Conservation (phyloP, 2,329 filamentous ascomycete species). For the Lecanoromycetidae sp. region DNA sequence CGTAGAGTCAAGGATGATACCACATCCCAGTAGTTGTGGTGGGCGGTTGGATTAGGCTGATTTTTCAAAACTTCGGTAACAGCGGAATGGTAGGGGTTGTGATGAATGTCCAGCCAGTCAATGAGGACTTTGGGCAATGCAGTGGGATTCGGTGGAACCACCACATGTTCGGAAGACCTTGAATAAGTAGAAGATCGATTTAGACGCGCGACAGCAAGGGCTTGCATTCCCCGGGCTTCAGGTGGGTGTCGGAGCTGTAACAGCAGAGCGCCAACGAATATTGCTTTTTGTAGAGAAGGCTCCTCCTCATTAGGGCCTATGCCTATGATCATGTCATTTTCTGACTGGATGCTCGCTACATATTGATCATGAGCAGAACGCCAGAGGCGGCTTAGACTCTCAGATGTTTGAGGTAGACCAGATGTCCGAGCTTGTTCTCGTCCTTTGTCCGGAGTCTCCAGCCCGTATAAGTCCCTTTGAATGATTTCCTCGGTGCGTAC, state of each 20-base stretch:
- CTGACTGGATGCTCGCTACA: conserved; percentile 1
- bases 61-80: conserved; percentile 51
- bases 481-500: conserved; percentile 64
- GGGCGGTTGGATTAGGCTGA: conserved; percentile 61
- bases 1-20: conserved; percentile 64
- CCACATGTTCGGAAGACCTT: neutral
- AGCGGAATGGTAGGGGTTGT: conserved; percentile 59
- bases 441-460: conserved; percentile 46
- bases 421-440: conserved; percentile 45
- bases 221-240: conserved; percentile 22
- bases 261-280: conserved; percentile 64
- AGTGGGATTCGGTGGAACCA: conserved; percentile 5
- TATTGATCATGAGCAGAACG: conserved; percentile 27
- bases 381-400: conserved; percentile 48
- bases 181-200: conserved; percentile 6
- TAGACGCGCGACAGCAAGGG: conserved; percentile 19
- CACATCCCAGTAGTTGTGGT: conserved; percentile 72
- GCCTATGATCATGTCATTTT: conserved; percentile 37
- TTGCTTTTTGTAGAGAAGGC: conserved; percentile 59
- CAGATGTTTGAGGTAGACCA: conserved; percentile 43
- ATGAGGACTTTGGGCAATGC: conserved; percentile 58
- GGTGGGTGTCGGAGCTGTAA: conserved; percentile 66
- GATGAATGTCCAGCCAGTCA: conserved; percentile 67
- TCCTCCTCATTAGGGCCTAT: conserved; percentile 54
- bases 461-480: conserved; percentile 47